Conservation (phyloP, 2,329 filamentous ascomycete species). For the Metarhizium humberi region DNA sequence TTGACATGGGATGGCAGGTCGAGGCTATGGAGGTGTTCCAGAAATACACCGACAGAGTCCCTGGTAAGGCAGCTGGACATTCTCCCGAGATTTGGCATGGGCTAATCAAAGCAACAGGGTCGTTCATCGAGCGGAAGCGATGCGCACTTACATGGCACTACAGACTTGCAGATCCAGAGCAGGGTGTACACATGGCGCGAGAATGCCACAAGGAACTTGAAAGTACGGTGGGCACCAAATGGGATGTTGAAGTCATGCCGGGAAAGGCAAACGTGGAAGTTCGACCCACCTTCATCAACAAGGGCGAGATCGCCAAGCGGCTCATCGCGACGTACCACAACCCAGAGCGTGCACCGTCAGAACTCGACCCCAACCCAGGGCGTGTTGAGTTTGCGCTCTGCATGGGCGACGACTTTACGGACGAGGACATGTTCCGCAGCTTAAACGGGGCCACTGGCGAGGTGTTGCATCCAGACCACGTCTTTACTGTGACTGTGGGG, state of each 20-base stretch:
- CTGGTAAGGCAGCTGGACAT: constrained; percentile 44
- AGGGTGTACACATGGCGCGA: constrained; percentile 67
- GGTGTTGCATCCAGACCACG: constrained; percentile 48
- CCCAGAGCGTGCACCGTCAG: constrained; percentile 33
- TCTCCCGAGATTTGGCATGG: not conserved
- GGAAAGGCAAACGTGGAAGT: constrained; percentile 97
- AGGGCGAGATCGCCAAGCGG: constrained; percentile 86
- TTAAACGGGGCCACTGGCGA: constrained; percentile 50
- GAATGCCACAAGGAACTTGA: constrained; percentile 79
- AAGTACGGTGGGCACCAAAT: constrained; percentile 63
- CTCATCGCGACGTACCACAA: constrained; percentile 66
- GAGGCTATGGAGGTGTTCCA: constrained; percentile 80
- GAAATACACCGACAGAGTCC: constrained; percentile 77
- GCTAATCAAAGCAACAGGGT: constrained; percentile 40
- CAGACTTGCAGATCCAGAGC: constrained; percentile 79
- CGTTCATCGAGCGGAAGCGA: constrained; percentile 89
- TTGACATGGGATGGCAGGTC: constrained; percentile 87
- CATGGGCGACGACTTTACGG: constrained; percentile 90
- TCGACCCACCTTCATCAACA: constrained; percentile 94
- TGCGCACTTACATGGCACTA: constrained; percentile 98
- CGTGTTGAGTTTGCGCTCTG: constrained; percentile 82
- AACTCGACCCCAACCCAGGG: constrained; percentile 31
- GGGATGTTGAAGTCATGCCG: constrained; percentile 92
- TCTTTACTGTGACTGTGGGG: constrained; percentile 88
- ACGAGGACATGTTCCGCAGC: constrained; percentile 93